Evolutionary conservation across 2,329 filamentous ascomycete species (phyloP).

Genomic region (Zymoseptoria passerinii): DNA sequence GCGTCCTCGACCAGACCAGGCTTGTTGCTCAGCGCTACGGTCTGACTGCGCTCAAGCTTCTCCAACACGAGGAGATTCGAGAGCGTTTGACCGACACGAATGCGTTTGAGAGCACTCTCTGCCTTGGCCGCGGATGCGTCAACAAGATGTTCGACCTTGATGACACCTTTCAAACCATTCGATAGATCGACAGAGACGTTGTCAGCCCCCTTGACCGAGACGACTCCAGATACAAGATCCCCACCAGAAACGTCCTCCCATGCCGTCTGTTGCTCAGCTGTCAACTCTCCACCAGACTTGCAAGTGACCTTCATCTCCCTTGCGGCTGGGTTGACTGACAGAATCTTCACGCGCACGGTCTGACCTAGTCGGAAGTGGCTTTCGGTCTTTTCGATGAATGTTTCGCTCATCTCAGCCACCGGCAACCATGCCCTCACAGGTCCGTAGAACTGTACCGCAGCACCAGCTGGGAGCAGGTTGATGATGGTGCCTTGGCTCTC

Average conservation of each 20-base stretch:
- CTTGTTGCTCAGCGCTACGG: conserved; percentile 73
- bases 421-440: conserved; percentile 77
- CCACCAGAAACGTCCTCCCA: conserved; percentile 68
- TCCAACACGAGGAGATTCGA: conserved; percentile 77
- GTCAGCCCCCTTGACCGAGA: conserved; percentile 39
- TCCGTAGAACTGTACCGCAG: conserved; percentile 88
- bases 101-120: conserved; percentile 65
- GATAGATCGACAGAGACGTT: conserved; percentile 60
- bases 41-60: conserved; percentile 68
- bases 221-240: conserved; percentile 65
- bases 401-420: conserved; percentile 95
- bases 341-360: conserved; percentile 81
- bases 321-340: conserved; percentile 65
- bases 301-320: conserved; percentile 79
- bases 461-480: conserved; percentile 68
- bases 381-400: conserved; percentile 79
- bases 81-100: conserved; percentile 75
- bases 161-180: conserved; percentile 65
- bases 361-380: conserved; percentile 87
- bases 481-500: conserved; percentile 82
- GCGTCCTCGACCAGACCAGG: conserved; percentile 69
- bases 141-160: conserved; percentile 70
- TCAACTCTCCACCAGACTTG: conserved; percentile 76
- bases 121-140: conserved; percentile 79
- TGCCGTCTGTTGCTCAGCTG: conserved; percentile 63